These are phyloP conservation scores for Exophiala sp. DNA, from an alignment of 2,329 filamentous ascomycete genomes.

Conservation along the genomic window DNA sequence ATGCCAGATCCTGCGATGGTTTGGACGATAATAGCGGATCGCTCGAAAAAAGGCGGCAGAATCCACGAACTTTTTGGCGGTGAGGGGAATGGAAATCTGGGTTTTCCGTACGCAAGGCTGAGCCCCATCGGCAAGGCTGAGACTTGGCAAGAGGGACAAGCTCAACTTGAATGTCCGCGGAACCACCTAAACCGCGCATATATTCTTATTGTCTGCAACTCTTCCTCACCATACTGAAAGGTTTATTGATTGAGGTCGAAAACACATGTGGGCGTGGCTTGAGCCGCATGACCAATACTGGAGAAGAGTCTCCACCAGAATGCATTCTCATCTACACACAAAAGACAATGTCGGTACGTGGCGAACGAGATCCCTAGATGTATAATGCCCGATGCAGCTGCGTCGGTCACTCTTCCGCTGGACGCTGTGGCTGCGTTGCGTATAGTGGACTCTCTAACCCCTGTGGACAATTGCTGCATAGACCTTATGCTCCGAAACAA, in stretches of 20 bases:
- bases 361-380: slow-evolving; percentile 10
- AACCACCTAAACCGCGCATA: neutral
- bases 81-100: slow-evolving; percentile 6
- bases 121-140: slow-evolving; percentile 6
- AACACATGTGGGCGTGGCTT: slow-evolving; percentile 29
- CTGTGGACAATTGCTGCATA: too few relatives aligned
- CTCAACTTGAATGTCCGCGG: slow-evolving; percentile 1
- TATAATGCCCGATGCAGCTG: slow-evolving; percentile 1
- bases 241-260: neutral
- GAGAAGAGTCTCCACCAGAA: slow-evolving; percentile 39
- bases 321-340: slow-evolving; percentile 97
- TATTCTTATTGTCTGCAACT: neutral
- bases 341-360: slow-evolving; percentile 77
- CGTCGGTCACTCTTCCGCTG: too few relatives aligned
- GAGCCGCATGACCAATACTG: slow-evolving; percentile 30
- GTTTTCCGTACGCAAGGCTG: slow-evolving; percentile 12
- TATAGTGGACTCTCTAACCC: too few relatives aligned
- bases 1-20: neutral
- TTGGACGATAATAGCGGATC: neutral
- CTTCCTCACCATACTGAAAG: neutral
- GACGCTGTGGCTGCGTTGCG: too few relatives aligned
- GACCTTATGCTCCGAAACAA: too few relatives aligned
- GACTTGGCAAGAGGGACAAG: neutral
- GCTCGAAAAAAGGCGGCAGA: slow-evolving; percentile 18
- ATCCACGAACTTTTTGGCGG: slow-evolving; percentile 18